Evolutionary conservation across 1,139 yeast species (phyloP), one percentile per base, ranked within the genome.

Genomic region (Suhomyces panamericanus): DNA sequence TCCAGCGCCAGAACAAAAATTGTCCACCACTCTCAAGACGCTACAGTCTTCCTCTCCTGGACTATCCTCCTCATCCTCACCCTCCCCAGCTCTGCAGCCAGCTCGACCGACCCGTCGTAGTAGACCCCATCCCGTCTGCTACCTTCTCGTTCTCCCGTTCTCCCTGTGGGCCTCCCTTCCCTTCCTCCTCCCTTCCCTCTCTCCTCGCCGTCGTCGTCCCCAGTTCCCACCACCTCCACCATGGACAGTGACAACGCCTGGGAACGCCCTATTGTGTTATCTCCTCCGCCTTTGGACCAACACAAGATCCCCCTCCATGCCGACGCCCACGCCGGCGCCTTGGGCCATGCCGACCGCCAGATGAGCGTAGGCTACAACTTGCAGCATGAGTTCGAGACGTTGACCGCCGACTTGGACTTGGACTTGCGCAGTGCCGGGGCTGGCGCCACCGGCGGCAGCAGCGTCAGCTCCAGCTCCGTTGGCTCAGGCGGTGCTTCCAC

Each of bases 301-400:
- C 49, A 42, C 34, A 34, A 39, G 43, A 46, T 34, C 16, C 28
- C 39, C 24, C 24, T 20, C 24, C 24, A 20, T 6, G 7, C 24
- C 9, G 24, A 20, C 24, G 24, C 24, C 12, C 33, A 16, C 28
- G 30, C 16, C 16, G 24, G 14, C 7, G 17, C 8, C 12, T 37
- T 34, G 4, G 49, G 49, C 39, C 68, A 65, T 41, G 46, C 56
- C 20, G 62, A 63, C 41, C 60, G 75, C 48, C 75, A 70, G 50
- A 73, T 67, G 50, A 69, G 74, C 53, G 75, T 75, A 35, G 74
- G 77, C 10, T 67, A 67, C 53, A 72, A 73, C 50, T 66, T 73
- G 53, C 77, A 67, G 60, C 79, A 67, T 46, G 80, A 67, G 59
- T 74, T 70, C 55, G 77, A 68, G 52, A 72, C 78, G 13, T 63